Base-by-base conservation (phyloP, 495 filamentous ascomycete genomes). In the Penicillium verhagenii region DNA sequence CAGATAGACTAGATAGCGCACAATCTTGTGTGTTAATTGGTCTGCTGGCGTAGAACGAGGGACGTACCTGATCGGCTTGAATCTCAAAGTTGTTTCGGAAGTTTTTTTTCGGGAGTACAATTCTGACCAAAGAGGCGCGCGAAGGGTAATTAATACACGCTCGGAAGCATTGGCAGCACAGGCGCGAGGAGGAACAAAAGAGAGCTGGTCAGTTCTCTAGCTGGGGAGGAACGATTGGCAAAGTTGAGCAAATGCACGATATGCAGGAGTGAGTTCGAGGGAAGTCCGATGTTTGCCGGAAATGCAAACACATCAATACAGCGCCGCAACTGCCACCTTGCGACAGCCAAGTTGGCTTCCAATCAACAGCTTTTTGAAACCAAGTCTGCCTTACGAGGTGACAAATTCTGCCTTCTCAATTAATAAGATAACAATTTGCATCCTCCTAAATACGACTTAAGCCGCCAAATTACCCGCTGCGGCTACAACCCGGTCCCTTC, bases 301-400 rank as follows among this genome's bases (percentile, higher is more conserved):
- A 25, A 65, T 71, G 72, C 72, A 75, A 75, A 75, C 72, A 68
- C 19, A 33, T 38, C 28, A 20, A 23, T 16, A 20, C 40, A 40
- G 28, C 42, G 33, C 28, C 42, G 23, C 56, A 50, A 55, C 50
- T 48, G 56, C 56, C 55, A 61, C 60, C 59, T 59, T 23, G 52
- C 43, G 31, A 54, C 35, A 21, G 47, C 35, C 31, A 9, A 23
- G 28, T 25, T 24, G 14, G 26, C 29, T 24, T 21, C 46, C 14
- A 35, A 45, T 13, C 19, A 44, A 50, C 37, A 23, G 28, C 53
- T 23, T 14, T 24, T 13, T 31, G 33, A 35, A 16, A 35, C 6
- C 33, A 16, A n/a, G 33, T 35, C 33, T 35, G 16, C 14, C 1
- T 16, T 35, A 3, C 11, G 9, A 31, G 33, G 33, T 6, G 6